Base-by-base conservation (phyloP, 768 basidiomycete genomes). In the Rhodosporidiobolus sp. region DNA sequence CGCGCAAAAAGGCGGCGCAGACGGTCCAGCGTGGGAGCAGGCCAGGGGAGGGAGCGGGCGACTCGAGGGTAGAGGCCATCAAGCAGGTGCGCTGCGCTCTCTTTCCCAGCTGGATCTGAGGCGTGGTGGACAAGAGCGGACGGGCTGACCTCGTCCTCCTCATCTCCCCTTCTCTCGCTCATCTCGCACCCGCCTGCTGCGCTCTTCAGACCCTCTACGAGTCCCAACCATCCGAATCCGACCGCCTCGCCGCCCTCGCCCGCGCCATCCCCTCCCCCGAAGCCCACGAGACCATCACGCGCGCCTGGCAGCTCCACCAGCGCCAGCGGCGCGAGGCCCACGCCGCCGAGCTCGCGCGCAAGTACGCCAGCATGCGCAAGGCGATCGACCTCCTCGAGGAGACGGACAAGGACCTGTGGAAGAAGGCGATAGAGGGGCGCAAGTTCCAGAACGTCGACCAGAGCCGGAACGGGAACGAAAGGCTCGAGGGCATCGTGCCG, bases 221-320 rank as follows among this genome's bases (percentile, higher is more conserved):
- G 48, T 54, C 64, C n/a, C 55, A 67, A 26, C 75, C 74, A 0
- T 46, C 69, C 34, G 67, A 70, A 28, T 66, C 49, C 4, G 65
- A 65, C 19, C 74, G 77, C 30, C 53, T 76, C 48, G 74, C 58
- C 60, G 88, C 91, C 16, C 83, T 97, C 24, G 88, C 90, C 75
- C 86, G 85, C 65, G 91, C 91, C n/a, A 89, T 96, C 63, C 91
- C 92, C 20, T 91, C 91, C 6, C 86, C 85, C 9, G 92, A 95
- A 80, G 92, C 91, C 0, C 92, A 96, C 82, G 86, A 92, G 73
- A 96, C 92, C 4, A 93, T 96, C 64, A 89, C 92, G 75, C 87
- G 94, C 45, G 94, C 94, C 7, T 97, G 90, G 90, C 83, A 88
- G 63, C 85, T 97, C 19, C 88, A 92, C 82, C 85, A 86, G 75